phyloP scores from a whole-genome alignment of 352 stramenopile species.

The Phytophthora sansomeana region DNA sequence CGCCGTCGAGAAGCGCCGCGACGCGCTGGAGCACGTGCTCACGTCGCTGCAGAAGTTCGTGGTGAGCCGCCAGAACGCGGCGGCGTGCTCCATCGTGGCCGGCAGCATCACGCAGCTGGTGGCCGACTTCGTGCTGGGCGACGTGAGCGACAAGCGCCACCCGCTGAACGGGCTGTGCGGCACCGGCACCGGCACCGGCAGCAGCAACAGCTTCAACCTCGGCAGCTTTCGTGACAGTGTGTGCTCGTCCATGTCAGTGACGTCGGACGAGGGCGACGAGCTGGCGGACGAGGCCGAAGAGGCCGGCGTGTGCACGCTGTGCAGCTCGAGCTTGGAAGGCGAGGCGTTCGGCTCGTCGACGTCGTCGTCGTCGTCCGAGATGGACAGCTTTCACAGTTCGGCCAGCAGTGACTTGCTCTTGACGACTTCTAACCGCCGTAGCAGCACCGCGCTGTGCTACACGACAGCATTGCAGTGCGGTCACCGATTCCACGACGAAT shows the following conservation, averaged over 20 bases:
- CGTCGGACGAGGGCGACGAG: constrained; percentile 31
- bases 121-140: constrained; percentile 38
- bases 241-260: constrained; percentile 18
- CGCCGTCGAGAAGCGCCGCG: constrained; percentile 32
- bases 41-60: constrained; percentile 49
- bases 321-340: constrained; percentile 24
- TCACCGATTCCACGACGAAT: constrained; percentile 71
- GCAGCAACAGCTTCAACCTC: constrained; percentile 9
- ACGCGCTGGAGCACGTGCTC: constrained; percentile 38
- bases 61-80: constrained; percentile 39
- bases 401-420: too few species aligned
- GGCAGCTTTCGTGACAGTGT: constrained; percentile 13
- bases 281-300: constrained; percentile 16
- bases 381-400: constrained; percentile 9
- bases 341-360: constrained; percentile 12
- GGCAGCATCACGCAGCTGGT: constrained; percentile 36
- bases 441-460: constrained; percentile 36
- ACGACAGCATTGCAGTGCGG: constrained; percentile 55
- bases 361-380: constrained; percentile 1
- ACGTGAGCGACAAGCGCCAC: constrained; percentile 37
- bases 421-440: too few species aligned
- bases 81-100: constrained; percentile 37
- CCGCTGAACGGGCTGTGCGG: constrained; percentile 25
- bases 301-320: constrained; percentile 24
- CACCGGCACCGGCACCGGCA: background rate